phyloP scores from a whole-genome alignment of 129 eudicot species.

The Scalesia atractyloides region DNA sequence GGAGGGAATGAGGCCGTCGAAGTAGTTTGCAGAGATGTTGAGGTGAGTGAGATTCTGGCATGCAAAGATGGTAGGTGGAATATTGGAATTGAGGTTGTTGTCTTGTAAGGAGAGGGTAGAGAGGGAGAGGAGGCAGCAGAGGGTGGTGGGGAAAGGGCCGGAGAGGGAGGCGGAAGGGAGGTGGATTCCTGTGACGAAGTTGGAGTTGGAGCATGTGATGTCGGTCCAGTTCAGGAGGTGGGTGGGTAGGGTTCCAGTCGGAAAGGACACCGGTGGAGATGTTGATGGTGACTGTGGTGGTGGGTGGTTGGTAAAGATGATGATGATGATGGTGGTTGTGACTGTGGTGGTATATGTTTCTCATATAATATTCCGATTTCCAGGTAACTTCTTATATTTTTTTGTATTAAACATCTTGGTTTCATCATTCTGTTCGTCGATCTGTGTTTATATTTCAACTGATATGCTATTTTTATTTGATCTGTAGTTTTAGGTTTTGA shows the following conservation, averaged over 20 bases:
- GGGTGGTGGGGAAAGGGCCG: constrained; percentile 54
- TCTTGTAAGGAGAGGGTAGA: constrained; percentile 45
- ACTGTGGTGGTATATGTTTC: no score
- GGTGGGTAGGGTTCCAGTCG: constrained; percentile 52
- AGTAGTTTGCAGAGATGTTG: constrained; percentile 58
- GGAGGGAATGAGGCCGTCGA: constrained; percentile 49
- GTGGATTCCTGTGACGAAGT: constrained; percentile 42
- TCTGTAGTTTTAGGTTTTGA: no score
- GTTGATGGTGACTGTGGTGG: no score
- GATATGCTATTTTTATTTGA: no score
- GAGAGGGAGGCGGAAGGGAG: constrained; percentile 52
- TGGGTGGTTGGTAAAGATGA: no score
- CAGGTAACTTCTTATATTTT: no score
- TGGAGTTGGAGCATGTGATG: constrained; percentile 41
- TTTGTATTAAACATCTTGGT: no score
- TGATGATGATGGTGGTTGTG: no score
- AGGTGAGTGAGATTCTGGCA: constrained; percentile 57
- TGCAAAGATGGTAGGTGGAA: constrained; percentile 51
- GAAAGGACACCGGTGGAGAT: constrained; percentile 39
- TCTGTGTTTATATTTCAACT: no score
- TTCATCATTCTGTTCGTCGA: no score
- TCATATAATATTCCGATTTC: no score
- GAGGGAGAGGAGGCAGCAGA: constrained; percentile 70
- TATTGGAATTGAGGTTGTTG: constrained; percentile 52
- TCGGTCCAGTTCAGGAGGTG: constrained; percentile 80